A percentile compares a stretch with the other conserved stretches of the same genome.
Evolutionary conservation across 2,329 filamentous ascomycete species (phyloP).

Genomic region (Diaporthe vaccinii): DNA sequence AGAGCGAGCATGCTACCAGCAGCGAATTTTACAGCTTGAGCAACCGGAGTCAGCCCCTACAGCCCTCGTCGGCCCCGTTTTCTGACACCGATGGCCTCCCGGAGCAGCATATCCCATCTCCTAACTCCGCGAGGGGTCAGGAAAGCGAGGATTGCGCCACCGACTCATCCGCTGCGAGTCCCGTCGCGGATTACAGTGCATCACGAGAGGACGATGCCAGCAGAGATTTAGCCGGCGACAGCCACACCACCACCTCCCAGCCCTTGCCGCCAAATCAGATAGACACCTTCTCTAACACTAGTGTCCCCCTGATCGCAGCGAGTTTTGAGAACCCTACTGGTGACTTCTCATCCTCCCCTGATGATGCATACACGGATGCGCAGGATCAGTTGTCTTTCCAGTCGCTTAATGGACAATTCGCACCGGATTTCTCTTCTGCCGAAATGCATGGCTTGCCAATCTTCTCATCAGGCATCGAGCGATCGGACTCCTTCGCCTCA

Average conservation of each 20-base stretch:
- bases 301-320: constrained; percentile 27
- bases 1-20: constrained; percentile 44
- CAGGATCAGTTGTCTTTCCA: constrained; percentile 34
- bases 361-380: constrained; percentile 18
- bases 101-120: constrained; percentile 36
- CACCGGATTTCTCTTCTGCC: constrained; percentile 26
- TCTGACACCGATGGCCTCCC: constrained; percentile 47
- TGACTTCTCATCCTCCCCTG: constrained; percentile 36
- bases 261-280: constrained; percentile 20
- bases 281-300: constrained; percentile 8
- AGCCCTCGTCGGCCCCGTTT: constrained; percentile 55
- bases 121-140: constrained; percentile 22
- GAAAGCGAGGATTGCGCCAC: constrained; percentile 29
- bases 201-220: neutral
- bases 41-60: constrained; percentile 50
- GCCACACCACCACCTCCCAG: constrained; percentile 5
- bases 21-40: constrained; percentile 52
- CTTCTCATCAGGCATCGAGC: constrained; percentile 12
- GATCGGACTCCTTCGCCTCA: constrained; percentile 36
- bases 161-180: constrained; percentile 26
- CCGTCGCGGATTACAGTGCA: neutral
- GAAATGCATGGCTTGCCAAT: constrained; percentile 29
- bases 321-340: constrained; percentile 23
- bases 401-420: constrained; percentile 31
- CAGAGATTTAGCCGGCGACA: neutral